Conservation (phyloP, 306 rosid genomes). For the Cyclanthera cordifolia region DNA sequence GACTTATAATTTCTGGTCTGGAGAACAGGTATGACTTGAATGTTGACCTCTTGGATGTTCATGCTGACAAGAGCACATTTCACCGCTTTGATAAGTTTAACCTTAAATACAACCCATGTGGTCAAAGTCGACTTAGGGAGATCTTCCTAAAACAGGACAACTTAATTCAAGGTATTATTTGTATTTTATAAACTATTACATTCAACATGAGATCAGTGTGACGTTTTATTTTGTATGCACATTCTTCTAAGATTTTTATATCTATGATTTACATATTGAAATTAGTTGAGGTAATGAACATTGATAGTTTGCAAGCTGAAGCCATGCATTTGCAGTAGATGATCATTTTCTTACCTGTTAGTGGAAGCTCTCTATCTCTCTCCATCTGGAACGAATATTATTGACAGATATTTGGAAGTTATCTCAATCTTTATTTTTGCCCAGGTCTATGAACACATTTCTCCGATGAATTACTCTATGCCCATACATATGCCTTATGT, state of each 20-base stretch:
- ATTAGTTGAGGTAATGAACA: background rate
- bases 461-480: background rate
- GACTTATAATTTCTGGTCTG: conserved; percentile 12
- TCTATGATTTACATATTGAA: background rate
- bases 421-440: background rate
- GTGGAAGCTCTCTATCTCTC: background rate
- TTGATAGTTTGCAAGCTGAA: background rate
- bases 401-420: background rate
- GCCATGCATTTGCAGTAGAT: background rate
- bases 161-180: conserved; percentile 82
- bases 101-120: conserved; percentile 97
- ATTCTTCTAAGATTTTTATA: no score
- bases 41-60: conserved; percentile 99
- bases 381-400: background rate
- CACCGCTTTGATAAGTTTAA: conserved; percentile 98
- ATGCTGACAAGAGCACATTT: conserved; percentile 99
- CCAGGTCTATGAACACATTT: background rate
- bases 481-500: background rate
- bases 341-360: background rate
- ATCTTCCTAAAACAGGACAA: conserved; percentile 95
- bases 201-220: background rate
- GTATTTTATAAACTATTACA: background rate
- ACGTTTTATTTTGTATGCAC: background rate
- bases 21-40: conserved; percentile 81
- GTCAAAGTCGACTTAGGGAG: conserved; percentile 99